A percentile compares a stretch with the other conserved stretches of the same genome.
These are phyloP conservation scores for Starmerella geochares DNA, from an alignment of 805 yeast genomes.

Conservation along the genomic window DNA sequence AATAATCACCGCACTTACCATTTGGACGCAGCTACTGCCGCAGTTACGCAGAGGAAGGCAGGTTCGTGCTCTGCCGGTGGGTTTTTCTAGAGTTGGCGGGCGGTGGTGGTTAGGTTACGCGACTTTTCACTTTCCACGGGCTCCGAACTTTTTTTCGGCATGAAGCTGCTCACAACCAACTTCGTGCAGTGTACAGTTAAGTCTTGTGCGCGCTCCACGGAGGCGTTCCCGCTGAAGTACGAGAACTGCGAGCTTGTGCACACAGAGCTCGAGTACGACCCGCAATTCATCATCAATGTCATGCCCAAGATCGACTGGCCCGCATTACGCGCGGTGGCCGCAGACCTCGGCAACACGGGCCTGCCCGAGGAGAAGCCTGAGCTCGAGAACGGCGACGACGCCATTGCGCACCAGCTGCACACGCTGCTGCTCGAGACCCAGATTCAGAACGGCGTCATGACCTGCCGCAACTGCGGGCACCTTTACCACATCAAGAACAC, in stretches of 20 bases:
- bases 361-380: conserved; percentile 33
- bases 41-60: too few species aligned
- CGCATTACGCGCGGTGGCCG: conserved; percentile 68
- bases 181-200: conserved; percentile 90
- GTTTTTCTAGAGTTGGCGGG: neutral
- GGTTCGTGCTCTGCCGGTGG: too few species aligned
- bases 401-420: conserved; percentile 66
- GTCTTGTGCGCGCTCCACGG: conserved; percentile 60
- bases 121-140: neutral
- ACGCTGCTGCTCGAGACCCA: conserved; percentile 71
- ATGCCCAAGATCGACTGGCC: conserved; percentile 80
- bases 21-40: too few species aligned
- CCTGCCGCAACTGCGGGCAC: conserved; percentile 76
- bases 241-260: conserved; percentile 59
- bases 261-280: conserved; percentile 69
- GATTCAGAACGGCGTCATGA: conserved; percentile 80
- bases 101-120: conserved; percentile 2
- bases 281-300: conserved; percentile 67
- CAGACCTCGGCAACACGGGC: conserved; percentile 55
- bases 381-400: conserved; percentile 33
- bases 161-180: conserved; percentile 94
- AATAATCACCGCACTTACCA: conserved; percentile 10
- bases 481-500: conserved; percentile 82
- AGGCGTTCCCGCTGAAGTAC: conserved; percentile 72
- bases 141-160: conserved; percentile 26